These are phyloP conservation scores for Sarcodon aspratus DNA, from an alignment of 768 basidiomycete genomes.

Conservation along the genomic window DNA sequence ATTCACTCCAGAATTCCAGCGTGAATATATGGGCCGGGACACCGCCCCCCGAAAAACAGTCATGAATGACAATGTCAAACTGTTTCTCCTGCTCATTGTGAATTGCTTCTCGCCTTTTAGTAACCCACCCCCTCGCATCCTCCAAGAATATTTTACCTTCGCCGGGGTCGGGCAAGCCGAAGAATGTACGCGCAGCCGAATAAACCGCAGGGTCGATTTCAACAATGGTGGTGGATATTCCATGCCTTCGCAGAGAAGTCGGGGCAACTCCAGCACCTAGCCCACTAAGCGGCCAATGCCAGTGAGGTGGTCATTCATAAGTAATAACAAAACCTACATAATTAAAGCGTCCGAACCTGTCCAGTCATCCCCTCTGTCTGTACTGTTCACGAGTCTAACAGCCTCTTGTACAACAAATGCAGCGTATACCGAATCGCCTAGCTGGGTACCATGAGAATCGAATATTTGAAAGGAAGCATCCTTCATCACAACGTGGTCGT, in stretches of 20 bases:
- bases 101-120: conserved; percentile 22
- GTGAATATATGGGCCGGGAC: conserved; percentile 83
- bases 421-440: conserved; percentile 75
- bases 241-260: conserved; percentile 58
- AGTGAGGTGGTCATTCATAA: neutral
- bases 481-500: conserved; percentile 23
- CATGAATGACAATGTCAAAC: conserved; percentile 76
- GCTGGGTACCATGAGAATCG: conserved; percentile 39
- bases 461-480: conserved; percentile 19
- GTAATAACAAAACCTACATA: conserved; percentile 40
- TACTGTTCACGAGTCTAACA: conserved; percentile 53
- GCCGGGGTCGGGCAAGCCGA: conserved; percentile 62
- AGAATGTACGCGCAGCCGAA: conserved; percentile 65
- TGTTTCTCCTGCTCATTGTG: conserved; percentile 15
- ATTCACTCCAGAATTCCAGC: conserved; percentile 67
- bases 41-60: conserved; percentile 91
- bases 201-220: conserved; percentile 93
- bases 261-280: conserved; percentile 81
- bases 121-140: conserved; percentile 69
- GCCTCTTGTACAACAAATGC: conserved; percentile 87
- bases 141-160: conserved; percentile 53
- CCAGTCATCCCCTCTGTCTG: conserved; percentile 20
- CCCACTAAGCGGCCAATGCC: conserved; percentile 39
- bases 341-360: conserved; percentile 38
- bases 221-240: conserved; percentile 68